Evolutionary conservation across 352 stramenopile species (phyloP), one percentile per base, ranked within the genome.

Genomic region (Thraustochytrium sp.): DNA sequence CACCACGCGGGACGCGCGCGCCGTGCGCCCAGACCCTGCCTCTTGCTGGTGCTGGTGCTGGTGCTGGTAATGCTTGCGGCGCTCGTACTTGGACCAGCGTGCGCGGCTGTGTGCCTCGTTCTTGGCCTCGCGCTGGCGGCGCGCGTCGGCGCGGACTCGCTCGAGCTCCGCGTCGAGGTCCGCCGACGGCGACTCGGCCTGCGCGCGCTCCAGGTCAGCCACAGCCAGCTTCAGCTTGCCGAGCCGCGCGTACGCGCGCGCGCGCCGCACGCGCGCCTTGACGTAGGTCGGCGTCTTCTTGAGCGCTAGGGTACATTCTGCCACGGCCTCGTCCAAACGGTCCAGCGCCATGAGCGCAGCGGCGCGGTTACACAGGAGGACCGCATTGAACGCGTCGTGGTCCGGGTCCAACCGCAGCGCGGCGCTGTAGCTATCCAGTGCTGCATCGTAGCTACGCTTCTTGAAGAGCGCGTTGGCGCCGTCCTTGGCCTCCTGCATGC

Each of bases 81-180:
- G 68, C 37, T 80, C 68, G n/a, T 46, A 80, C 68, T 80, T 80
- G 48, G 13, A 23, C 68, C 53, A 64, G n/a, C 68, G 48, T 21
- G 68, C 68, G 0, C 46, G 42, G 51, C 42, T 80, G 48, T 31
- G 48, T 26, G 48, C 68, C 34, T 80, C 2, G 68, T 64, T 80
- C 42, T 80, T 80, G 16, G 68, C 68, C 68, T 80, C 68, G 13
- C 68, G 68, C 42, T 80, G 31, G 13, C 68, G 68, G 9, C 68
- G 46, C 26, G 31, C 34, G 44, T 80, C 34, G 5, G 31, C 68
- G 31, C 40, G 31, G 21, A 80, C 18, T 11, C 42, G 21, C 23
- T 80, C 68, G 23, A 80, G 2, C 49, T 80, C 68, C 18, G 8
- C 36, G 0, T 42, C 23, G n/a, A 46, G 53, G 9, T 80, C 68